Evolutionary conservation across 805 yeast genomes (phyloP).

Genomic region (Metschnikowia vanudenii): DNA sequence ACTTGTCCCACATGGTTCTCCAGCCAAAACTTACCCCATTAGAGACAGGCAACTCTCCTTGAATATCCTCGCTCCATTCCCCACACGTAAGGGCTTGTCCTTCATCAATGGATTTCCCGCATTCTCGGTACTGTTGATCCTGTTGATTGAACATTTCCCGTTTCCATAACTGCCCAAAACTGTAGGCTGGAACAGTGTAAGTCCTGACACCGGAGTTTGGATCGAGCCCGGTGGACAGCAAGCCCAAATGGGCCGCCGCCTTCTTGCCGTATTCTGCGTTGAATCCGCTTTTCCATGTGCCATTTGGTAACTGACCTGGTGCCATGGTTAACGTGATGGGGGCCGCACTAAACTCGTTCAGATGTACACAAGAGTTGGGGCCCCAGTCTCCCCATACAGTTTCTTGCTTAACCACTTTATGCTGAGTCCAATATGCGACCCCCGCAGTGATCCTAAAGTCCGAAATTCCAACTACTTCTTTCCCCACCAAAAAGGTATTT

Average conservation of each 20-base stretch:
- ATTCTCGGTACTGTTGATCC: constrained; percentile 2
- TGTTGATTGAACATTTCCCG: constrained; percentile 1
- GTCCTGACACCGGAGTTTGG: not conserved
- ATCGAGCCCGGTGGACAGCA: not conserved
- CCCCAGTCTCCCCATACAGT: not conserved
- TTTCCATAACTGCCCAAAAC: constrained; percentile 5
- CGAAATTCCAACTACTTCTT: not conserved
- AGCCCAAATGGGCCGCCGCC: not conserved
- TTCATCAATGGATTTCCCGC: not conserved
- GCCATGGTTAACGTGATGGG: constrained; percentile 1
- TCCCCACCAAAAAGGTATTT: too few relatives aligned
- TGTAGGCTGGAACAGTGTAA: constrained; percentile 1
- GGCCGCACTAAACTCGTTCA: constrained; percentile 1
- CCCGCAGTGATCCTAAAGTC: not conserved
- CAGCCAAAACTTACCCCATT: not conserved
- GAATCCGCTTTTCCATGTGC: not conserved
- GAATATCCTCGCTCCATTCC: not conserved
- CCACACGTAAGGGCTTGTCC: not conserved
- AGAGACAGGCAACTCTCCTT: not conserved
- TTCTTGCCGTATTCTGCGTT: not conserved
- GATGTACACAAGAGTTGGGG: constrained; percentile 1
- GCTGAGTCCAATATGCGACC: not conserved
- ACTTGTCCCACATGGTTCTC: not conserved
- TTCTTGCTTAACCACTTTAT: not conserved
- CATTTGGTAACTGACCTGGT: too few relatives aligned